A percentile compares a stretch with the other conserved stretches of the same genome.
phyloP scores from a whole-genome alignment of 2,329 filamentous ascomycete species.

The Xylariales sp. region DNA sequence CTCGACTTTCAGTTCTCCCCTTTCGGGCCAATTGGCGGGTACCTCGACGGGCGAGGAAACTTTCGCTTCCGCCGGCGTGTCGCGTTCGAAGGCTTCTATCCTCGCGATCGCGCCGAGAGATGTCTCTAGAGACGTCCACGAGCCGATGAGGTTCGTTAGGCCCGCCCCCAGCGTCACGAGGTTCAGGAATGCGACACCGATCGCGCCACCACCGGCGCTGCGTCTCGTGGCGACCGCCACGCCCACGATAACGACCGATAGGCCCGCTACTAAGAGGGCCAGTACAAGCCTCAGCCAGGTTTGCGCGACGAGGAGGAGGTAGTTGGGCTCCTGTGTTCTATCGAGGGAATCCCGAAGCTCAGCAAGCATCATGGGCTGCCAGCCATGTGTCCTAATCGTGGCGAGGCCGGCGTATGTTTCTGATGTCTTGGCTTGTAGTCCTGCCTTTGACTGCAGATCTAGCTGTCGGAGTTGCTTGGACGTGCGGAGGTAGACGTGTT shows the following conservation, averaged over 20 bases:
- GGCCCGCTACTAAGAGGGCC: conserved; percentile 61
- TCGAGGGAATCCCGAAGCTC: conserved; percentile 56
- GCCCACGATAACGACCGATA: conserved; percentile 59
- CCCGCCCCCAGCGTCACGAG: conserved; percentile 45
- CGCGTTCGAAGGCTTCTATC: conserved; percentile 42
- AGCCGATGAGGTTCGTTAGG: conserved; percentile 30
- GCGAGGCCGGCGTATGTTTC: conserved; percentile 57
- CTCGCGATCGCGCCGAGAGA: conserved; percentile 36
- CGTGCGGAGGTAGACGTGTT: conserved; percentile 59
- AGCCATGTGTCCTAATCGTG: conserved; percentile 60
- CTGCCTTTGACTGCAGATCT: conserved; percentile 60
- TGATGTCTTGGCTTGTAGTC: conserved; percentile 58
- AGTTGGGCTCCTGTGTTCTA: conserved; percentile 63
- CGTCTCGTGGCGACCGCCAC: conserved; percentile 56
- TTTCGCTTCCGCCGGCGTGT: conserved; percentile 41
- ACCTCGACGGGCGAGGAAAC: conserved; percentile 30
- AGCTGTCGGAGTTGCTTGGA: conserved; percentile 60
- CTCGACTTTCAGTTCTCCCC: conserved; percentile 38
- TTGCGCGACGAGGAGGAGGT: conserved; percentile 64
- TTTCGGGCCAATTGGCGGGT: conserved; percentile 28
- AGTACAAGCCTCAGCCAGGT: conserved; percentile 64
- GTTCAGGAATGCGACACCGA: conserved; percentile 55
- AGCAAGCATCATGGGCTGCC: conserved; percentile 50
- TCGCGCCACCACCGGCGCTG: conserved; percentile 46
- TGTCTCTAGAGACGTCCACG: conserved; percentile 36